Conservation (phyloP, 73 alveolate genomes). For the Blepharisma japonicum region DNA sequence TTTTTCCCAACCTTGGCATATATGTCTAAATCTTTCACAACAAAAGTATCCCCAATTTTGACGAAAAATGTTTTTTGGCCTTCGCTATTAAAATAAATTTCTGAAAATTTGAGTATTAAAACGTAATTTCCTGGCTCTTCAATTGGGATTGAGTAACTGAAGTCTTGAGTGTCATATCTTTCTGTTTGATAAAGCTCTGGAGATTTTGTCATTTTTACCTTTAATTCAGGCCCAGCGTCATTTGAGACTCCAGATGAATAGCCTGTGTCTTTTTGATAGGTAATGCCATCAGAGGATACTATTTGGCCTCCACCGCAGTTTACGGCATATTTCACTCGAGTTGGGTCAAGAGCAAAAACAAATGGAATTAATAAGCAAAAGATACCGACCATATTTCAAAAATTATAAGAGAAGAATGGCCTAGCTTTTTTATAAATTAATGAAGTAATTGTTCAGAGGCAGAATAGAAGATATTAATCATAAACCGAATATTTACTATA, state of each 20-base stretch:
- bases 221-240: neutral
- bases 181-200: conserved; percentile 70
- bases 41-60: conserved; percentile 62
- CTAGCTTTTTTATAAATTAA: too few relatives aligned
- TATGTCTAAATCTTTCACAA: conserved; percentile 56
- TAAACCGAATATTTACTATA: too few relatives aligned
- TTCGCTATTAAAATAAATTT: conserved; percentile 56
- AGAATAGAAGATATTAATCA: too few relatives aligned
- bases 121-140: conserved; percentile 61
- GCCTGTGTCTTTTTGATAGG: neutral
- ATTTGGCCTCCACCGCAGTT: conserved; percentile 49
- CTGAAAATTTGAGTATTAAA: conserved; percentile 66
- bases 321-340: conserved; percentile 48
- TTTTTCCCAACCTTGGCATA: conserved; percentile 64
- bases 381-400: neutral
- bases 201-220: conserved; percentile 56
- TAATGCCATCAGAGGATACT: neutral
- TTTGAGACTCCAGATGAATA: neutral
- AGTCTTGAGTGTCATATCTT: conserved; percentile 56
- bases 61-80: conserved; percentile 64
- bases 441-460: too few relatives aligned
- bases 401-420: too few relatives aligned
- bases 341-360: conserved; percentile 37
- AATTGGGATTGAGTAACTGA: conserved; percentile 53
- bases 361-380: conserved; percentile 8